These are phyloP conservation scores for Steccherinum ochraceum DNA, from an alignment of 768 basidiomycete genomes.

Conservation along the genomic window DNA sequence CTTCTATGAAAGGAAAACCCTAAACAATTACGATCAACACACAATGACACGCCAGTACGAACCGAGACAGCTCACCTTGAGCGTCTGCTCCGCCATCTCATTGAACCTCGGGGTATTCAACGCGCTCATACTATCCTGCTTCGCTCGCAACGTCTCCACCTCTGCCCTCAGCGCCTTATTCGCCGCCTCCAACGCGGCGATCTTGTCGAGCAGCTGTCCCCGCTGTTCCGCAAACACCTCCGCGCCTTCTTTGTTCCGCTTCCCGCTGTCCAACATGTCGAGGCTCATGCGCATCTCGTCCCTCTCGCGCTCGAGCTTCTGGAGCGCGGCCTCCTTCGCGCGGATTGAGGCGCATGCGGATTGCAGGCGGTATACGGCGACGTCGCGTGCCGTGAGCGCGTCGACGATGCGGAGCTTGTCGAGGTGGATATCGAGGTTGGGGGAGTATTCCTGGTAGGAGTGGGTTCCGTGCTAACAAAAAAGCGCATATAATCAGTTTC, in stretches of 20 bases:
- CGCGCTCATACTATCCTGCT: slow-evolving; percentile 16
- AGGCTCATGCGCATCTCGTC: slow-evolving; percentile 14
- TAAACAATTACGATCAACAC: neutral
- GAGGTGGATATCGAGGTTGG: neutral
- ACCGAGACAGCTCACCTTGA: slow-evolving; percentile 1
- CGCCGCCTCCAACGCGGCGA: slow-evolving; percentile 31
- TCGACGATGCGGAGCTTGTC: slow-evolving; percentile 32
- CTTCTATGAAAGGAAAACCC: neutral
- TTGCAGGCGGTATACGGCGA: slow-evolving; percentile 48
- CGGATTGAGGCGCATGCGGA: slow-evolving; percentile 55
- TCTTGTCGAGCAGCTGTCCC: slow-evolving; percentile 15
- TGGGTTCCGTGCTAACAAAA: neutral
- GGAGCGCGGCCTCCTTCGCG: slow-evolving; percentile 50
- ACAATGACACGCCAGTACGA: neutral
- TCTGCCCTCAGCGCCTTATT: slow-evolving; percentile 26
- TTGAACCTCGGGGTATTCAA: slow-evolving; percentile 26
- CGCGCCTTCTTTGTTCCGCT: neutral
- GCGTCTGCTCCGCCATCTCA: neutral
- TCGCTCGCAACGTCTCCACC: slow-evolving; percentile 3
- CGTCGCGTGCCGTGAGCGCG: slow-evolving; percentile 58
- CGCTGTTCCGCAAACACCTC: neutral
- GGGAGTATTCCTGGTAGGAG: neutral
- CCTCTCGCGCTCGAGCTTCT: slow-evolving; percentile 33
- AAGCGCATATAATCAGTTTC: neutral
- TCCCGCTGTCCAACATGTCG: neutral